A percentile compares a stretch with the other conserved stretches of the same genome.
These are phyloP conservation scores for Starmerella cellae DNA, from an alignment of 805 yeast genomes.

Conservation along the genomic window DNA sequence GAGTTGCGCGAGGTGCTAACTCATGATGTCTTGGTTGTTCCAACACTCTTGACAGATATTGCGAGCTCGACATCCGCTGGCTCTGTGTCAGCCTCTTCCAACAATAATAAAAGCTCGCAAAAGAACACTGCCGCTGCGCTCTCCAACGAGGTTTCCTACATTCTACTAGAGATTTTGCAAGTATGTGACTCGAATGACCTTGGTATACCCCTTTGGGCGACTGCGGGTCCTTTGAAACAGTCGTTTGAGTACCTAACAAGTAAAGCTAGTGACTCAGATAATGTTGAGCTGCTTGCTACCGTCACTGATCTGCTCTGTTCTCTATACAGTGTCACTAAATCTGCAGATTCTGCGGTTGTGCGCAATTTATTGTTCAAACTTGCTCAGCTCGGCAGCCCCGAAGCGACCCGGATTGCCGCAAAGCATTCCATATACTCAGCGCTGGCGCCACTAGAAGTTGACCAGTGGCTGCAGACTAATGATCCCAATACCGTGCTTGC, in stretches of 20 bases:
- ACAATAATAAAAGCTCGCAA: too few relatives aligned
- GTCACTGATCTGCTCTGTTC: slow-evolving; percentile 35
- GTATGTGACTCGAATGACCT: background rate
- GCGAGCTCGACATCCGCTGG: too few relatives aligned
- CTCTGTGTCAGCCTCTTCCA: background rate
- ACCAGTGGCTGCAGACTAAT: slow-evolving; percentile 25
- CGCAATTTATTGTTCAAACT: slow-evolving; percentile 34
- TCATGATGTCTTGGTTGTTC: background rate
- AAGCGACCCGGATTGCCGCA: slow-evolving; percentile 47
- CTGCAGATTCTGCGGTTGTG: slow-evolving; percentile 16
- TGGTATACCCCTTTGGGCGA: slow-evolving; percentile 11
- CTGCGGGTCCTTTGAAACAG: background rate
- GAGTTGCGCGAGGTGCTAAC: background rate
- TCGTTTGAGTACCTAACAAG: slow-evolving; percentile 13
- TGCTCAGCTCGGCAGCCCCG: slow-evolving; percentile 32
- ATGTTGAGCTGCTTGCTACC: slow-evolving; percentile 25
- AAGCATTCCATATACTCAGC: slow-evolving; percentile 52
- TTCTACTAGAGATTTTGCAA: slow-evolving; percentile 1
- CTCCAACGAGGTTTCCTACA: background rate
- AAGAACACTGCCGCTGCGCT: background rate
- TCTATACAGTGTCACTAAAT: slow-evolving; percentile 16
- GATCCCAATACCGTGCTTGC: background rate
- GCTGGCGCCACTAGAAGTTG: slow-evolving; percentile 42
- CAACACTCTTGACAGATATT: background rate
- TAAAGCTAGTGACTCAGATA: slow-evolving; percentile 14